phyloP scores from a whole-genome alignment of 495 filamentous ascomycete species.

The Bacidia rubella region DNA sequence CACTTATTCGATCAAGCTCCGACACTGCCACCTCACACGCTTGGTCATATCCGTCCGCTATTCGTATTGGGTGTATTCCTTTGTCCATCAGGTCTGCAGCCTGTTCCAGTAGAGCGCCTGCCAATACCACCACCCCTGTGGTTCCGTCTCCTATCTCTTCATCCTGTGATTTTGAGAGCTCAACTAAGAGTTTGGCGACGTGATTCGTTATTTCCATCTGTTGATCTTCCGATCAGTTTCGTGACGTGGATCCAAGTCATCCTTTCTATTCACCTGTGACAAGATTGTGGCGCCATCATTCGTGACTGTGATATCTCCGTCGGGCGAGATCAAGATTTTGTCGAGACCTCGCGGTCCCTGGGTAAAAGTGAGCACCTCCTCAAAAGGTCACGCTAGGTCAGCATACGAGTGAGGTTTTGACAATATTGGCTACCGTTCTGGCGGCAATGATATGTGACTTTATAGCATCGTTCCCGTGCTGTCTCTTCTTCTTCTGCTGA shows the following conservation, averaged over 20 bases:
- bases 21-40: conserved; percentile 92
- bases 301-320: conserved; percentile 98
- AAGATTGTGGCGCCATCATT: conserved; percentile 98
- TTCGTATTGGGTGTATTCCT: conserved; percentile 95
- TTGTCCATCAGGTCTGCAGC: conserved; percentile 99
- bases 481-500: conserved; percentile 95
- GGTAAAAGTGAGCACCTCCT: conserved; percentile 14
- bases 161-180: conserved; percentile 97
- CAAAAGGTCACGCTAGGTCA: no score
- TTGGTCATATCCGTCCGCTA: conserved; percentile 94
- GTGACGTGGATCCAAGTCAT: background rate
- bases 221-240: conserved; percentile 16
- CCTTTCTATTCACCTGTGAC: conserved; percentile 39
- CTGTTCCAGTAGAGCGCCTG: conserved; percentile 88
- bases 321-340: conserved; percentile 97
- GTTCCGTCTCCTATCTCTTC: conserved; percentile 99
- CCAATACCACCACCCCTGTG: conserved; percentile 93
- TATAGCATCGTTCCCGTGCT: conserved; percentile 90
- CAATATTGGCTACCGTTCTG: conserved; percentile 87
- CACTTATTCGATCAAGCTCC: conserved; percentile 85
- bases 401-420: conserved; percentile 78
- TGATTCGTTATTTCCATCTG: conserved; percentile 98
- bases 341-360: conserved; percentile 89
- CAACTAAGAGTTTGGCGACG: conserved; percentile 89
- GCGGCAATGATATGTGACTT: conserved; percentile 97